Conservation (phyloP, 805 yeast genomes). For the Blastobotrys americana region DNA sequence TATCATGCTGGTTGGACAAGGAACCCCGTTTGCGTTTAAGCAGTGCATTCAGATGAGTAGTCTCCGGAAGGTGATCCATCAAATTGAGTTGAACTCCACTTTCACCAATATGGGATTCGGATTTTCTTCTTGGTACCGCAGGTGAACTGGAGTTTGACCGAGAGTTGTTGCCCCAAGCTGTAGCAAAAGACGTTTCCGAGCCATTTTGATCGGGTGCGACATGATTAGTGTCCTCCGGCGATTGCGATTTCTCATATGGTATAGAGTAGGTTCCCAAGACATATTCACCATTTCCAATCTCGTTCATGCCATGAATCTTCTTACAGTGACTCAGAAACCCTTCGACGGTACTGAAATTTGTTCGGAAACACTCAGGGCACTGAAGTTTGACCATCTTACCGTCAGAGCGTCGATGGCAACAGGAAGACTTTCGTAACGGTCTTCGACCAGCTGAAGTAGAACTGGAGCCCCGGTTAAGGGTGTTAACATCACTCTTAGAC, state of each 20-base stretch:
- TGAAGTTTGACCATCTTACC: conserved; percentile 61
- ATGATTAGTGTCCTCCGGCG: not conserved
- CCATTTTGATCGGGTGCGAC: not conserved
- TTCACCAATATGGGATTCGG: no score
- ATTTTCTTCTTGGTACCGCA: no score
- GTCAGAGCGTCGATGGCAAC: conserved; percentile 36
- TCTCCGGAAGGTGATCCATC: no score
- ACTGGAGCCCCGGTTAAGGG: no score
- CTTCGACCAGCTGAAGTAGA: no score
- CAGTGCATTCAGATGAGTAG: conserved; percentile 41
- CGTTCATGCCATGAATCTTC: conserved; percentile 53
- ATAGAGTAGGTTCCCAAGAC: not conserved
- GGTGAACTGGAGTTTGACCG: no score
- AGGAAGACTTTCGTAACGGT: conserved; percentile 5
- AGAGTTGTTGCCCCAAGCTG: no score
- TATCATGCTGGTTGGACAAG: conserved; percentile 31
- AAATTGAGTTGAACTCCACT: no score
- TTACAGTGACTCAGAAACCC: conserved; percentile 75
- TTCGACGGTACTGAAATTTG: conserved; percentile 70
- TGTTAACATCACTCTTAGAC: no score
- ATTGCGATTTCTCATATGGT: not conserved
- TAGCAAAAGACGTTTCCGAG: no score
- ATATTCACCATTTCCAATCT: not conserved
- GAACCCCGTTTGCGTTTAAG: conserved; percentile 74
- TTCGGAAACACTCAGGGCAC: conserved; percentile 60